A percentile compares a stretch with the other conserved stretches of the same genome.
phyloP scores from a whole-genome alignment of 2,329 filamentous ascomycete genomes.

The Chrysoporthe puriensis region DNA sequence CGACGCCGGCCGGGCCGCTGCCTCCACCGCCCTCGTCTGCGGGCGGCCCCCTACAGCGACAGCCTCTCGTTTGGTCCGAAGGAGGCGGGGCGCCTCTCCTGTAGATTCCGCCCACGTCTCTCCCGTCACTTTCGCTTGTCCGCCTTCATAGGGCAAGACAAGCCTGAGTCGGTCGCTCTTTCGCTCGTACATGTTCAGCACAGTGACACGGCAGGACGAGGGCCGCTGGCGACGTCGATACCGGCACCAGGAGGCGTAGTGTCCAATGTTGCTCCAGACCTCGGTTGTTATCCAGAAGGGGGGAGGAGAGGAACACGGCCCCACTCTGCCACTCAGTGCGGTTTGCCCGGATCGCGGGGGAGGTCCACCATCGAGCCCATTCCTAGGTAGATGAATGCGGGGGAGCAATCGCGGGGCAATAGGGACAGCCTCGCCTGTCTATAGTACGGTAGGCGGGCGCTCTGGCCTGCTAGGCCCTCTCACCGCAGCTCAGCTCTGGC shows the following conservation, averaged over 20 bases:
- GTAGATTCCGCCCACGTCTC: background rate
- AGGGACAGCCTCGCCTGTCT: no score
- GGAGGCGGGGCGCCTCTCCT: background rate
- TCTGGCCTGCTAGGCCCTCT: no score
- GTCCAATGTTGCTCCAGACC: background rate
- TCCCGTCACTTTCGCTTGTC: background rate
- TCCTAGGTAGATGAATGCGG: background rate
- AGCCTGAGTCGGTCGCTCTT: constrained; percentile 5
- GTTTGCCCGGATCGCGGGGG: background rate
- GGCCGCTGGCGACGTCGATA: background rate
- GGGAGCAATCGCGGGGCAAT: no score
- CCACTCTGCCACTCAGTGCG: background rate
- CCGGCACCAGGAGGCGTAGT: background rate
- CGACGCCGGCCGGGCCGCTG: no score
- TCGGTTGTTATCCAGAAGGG: background rate
- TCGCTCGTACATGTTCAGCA: constrained; percentile 11
- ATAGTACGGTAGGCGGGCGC: no score
- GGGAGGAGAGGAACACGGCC: background rate
- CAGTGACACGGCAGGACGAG: background rate
- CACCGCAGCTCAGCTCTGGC: no score
- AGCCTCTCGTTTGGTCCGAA: background rate
- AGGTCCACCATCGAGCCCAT: background rate
- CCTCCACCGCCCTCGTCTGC: no score
- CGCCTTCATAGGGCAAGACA: background rate
- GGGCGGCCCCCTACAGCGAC: background rate